Percentiles rank a stretch among this genome's conserved stretches.
Evolutionary conservation across 345 rosid species (phyloP).

Genomic region (Gossypium rotundifolium): DNA sequence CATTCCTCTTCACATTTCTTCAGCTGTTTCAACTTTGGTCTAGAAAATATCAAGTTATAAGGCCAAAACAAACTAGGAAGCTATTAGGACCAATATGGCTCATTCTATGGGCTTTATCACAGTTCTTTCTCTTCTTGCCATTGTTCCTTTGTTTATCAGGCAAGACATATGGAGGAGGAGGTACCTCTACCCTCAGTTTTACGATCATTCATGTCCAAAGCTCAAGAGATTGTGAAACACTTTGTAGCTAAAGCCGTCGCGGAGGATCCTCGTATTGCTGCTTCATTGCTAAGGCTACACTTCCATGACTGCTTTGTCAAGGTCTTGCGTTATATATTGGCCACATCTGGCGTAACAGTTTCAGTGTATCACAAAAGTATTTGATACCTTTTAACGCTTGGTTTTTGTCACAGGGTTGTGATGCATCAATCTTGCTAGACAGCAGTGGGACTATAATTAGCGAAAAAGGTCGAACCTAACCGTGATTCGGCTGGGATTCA

Average conservation of each 20-base stretch:
- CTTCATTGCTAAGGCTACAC: slow-evolving; percentile 70
- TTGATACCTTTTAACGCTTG: neutral
- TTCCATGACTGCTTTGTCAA: slow-evolving; percentile 91
- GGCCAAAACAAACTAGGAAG: neutral
- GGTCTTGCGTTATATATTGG: slow-evolving; percentile 19
- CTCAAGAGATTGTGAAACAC: slow-evolving; percentile 42
- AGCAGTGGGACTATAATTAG: slow-evolving; percentile 45
- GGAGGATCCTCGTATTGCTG: slow-evolving; percentile 67
- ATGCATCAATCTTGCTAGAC: slow-evolving; percentile 76
- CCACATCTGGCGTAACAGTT: neutral
- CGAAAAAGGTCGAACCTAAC: slow-evolving; percentile 80
- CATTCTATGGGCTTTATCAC: slow-evolving; percentile 24
- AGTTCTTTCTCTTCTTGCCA: slow-evolving; percentile 40
- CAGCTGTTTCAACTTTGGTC: neutral
- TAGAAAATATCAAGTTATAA: slow-evolving; percentile 3
- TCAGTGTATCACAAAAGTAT: too few species aligned
- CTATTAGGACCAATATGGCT: slow-evolving; percentile 31
- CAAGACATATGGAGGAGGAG: slow-evolving; percentile 29
- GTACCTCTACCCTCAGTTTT: slow-evolving; percentile 47
- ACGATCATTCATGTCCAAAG: slow-evolving; percentile 57
- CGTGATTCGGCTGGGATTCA: slow-evolving; percentile 71
- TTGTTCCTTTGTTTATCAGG: slow-evolving; percentile 36
- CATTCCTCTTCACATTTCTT: neutral
- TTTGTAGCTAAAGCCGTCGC: slow-evolving; percentile 56
- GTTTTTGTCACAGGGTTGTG: slow-evolving; percentile 53